Conservation (phyloP, 345 rosid species). For the Rhodamnia rubescens region DNA sequence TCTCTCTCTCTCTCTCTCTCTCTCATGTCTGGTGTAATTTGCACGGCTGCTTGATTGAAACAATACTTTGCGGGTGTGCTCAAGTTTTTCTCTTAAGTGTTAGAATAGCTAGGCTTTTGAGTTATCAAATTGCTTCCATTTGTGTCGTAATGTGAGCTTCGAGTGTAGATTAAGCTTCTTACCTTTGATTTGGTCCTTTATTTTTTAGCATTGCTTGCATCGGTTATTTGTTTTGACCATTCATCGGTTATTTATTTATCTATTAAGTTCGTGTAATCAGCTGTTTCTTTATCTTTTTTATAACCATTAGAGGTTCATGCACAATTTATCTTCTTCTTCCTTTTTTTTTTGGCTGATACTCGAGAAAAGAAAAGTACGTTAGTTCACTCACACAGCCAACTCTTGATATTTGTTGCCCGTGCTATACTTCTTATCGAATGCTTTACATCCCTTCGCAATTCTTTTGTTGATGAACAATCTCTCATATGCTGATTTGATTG, state of each 20-base stretch:
- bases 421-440: too few species aligned
- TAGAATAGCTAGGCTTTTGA: too few species aligned
- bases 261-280: too few species aligned
- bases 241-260: too few species aligned
- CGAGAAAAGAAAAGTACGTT: neutral
- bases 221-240: too few species aligned
- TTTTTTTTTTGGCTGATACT: neutral
- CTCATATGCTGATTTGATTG: conserved; percentile 1
- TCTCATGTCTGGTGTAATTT: neutral
- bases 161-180: too few species aligned
- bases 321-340: neutral
- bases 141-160: too few species aligned
- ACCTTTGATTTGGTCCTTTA: too few species aligned
- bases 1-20: neutral
- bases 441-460: neutral
- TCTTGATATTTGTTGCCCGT: neutral
- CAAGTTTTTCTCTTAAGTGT: too few species aligned
- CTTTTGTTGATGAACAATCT: neutral
- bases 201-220: too few species aligned
- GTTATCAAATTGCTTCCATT: too few species aligned
- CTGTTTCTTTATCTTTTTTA: too few species aligned
- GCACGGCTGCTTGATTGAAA: neutral
- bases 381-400: neutral
- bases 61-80: neutral
- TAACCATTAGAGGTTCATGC: neutral